Base-by-base conservation (phyloP, 129 eudicot species). In the Tanacetum coccineum region DNA sequence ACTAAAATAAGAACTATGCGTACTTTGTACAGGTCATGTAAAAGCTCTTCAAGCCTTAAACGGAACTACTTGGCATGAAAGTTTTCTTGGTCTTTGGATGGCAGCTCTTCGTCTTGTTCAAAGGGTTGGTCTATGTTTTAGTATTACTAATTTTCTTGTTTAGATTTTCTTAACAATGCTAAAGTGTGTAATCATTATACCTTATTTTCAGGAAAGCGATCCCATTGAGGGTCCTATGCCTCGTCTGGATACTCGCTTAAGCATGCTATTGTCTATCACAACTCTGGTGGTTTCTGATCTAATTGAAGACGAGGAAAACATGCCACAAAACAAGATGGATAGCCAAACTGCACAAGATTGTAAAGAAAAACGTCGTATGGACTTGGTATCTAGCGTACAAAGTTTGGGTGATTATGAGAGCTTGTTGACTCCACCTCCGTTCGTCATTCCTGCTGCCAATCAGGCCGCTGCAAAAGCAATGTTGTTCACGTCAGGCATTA, bases 211-310 rank as follows among this genome's bases (percentile, higher is more conserved):
- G 98, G 98, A 92, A 76, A 80, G 98, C 67, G 95, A 92, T 85
- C 95, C 98, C 44, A 86, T 92, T 68, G 98, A 92, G 78, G 98
- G 98, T 20, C 98, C 98, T 19, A 85, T 83, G 82, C 98, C 98
- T 74, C 98, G 87, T 36, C 79, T 88, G 26, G 98, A 85, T 68
- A 82, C 95, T 72, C 95, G 96, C 48, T 72, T 92, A 80, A 81
- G 95, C 86, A 80, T 92, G 90, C 72, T 92, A 74, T 81, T 92
- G 49, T 85, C 95, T 3, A 76, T 92, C 48, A 82, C 86, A 68
- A 80, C 91, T 21, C 89, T 92, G 30, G 95, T 88, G 74, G 84
- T 86, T 77, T 86, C 88, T 49, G 95, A 92, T 82, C 85, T 92
- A 68, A 78, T 92, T 30, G 91, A 82, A 74, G 96, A 92, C 55